These are phyloP conservation scores for Acer saccharum DNA, from an alignment of 345 rosid species.

Conservation along the genomic window DNA sequence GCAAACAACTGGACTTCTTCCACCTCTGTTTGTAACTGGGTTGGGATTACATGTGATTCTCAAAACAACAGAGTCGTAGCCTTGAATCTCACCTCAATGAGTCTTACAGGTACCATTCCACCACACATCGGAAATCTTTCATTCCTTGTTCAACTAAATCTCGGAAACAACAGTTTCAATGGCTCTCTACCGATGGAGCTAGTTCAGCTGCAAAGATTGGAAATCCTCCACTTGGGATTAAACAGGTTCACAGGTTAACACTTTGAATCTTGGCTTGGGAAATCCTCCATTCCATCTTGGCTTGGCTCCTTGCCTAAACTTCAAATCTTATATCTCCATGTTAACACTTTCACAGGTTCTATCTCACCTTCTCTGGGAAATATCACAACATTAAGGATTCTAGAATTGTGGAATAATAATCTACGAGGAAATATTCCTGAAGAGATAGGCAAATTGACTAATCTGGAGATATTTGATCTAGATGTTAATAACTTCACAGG, in stretches of 20 bases:
- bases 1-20: constrained; percentile 21
- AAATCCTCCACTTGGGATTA: too few relatives aligned
- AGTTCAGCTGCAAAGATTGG: too few relatives aligned
- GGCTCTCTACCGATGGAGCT: too few relatives aligned
- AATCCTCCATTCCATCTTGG: constrained; percentile 12
- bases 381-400: not conserved
- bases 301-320: constrained; percentile 6
- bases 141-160: not conserved
- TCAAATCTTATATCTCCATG: not conserved
- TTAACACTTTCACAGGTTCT: constrained; percentile 19
- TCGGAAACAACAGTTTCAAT: constrained; percentile 14
- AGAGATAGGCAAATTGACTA: too few relatives aligned
- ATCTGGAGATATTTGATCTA: too few relatives aligned
- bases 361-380: constrained; percentile 15
- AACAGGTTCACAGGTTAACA: too few relatives aligned
- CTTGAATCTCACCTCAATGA: constrained; percentile 24
- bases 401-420: not conserved
- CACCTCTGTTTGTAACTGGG: constrained; percentile 28
- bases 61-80: constrained; percentile 14
- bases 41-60: constrained; percentile 25
- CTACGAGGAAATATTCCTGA: not conserved
- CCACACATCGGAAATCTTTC: constrained; percentile 22
- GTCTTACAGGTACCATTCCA: constrained; percentile 26
- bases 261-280: too few relatives aligned
- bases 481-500: too few relatives aligned